Percentiles rank a stretch among this genome's conserved stretches.
Evolutionary conservation across 2,329 filamentous ascomycete species (phyloP).

Genomic region (Paecilomyces dactylethromorphus): DNA sequence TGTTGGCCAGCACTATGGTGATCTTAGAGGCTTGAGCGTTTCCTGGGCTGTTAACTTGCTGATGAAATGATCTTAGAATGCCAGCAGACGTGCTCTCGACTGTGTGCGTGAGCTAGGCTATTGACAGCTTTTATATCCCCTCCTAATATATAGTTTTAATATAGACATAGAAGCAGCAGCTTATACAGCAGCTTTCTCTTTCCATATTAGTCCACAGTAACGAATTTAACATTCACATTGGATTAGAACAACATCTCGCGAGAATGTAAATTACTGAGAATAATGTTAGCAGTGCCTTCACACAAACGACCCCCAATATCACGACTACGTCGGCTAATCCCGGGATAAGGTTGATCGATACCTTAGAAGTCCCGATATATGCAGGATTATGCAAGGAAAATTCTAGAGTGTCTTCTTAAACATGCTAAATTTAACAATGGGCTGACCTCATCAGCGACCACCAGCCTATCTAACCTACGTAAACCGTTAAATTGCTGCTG

Average conservation of each 20-base stretch:
- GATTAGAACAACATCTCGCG: too few species aligned
- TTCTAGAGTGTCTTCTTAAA: neutral
- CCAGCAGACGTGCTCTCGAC: too few species aligned
- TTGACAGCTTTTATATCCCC: too few species aligned
- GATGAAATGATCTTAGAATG: constrained; percentile 41
- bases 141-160: neutral
- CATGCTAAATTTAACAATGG: neutral
- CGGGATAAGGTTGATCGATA: neutral
- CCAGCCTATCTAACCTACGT: neutral
- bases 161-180: neutral
- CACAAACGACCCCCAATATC: neutral
- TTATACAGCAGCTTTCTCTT: neutral
- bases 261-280: too few species aligned
- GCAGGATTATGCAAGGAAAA: neutral
- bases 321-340: neutral
- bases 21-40: constrained; percentile 59
- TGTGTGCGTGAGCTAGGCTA: too few species aligned
- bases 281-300: too few species aligned
- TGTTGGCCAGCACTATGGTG: constrained; percentile 61
- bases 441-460: neutral
- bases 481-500: too few species aligned
- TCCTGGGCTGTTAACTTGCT: constrained; percentile 55
- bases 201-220: neutral
- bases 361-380: neutral
- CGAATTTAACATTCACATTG: neutral